Conservation (phyloP, 306 rosid species). For the Dryas alaskensis region DNA sequence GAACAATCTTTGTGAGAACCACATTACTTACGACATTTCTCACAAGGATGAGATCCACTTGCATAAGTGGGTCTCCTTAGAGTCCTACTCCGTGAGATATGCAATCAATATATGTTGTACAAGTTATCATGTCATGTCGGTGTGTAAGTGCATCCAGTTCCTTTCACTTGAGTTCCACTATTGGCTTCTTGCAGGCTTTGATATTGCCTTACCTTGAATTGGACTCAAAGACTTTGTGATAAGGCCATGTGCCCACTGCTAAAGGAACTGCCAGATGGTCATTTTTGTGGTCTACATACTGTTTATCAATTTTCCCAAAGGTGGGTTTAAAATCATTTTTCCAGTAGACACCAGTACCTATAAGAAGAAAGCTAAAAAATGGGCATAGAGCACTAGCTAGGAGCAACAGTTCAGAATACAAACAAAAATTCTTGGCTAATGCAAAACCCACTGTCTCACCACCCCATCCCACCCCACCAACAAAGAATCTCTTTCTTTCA, state of each 20-base stretch:
- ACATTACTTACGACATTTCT: no score
- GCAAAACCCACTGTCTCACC: not conserved
- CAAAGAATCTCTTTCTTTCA: constrained; percentile 5
- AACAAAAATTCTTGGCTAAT: not conserved
- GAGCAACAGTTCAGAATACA: not conserved
- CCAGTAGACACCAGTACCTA: constrained; percentile 4
- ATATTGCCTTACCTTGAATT: constrained; percentile 24
- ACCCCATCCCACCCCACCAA: not conserved
- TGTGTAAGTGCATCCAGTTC: not conserved
- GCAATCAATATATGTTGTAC: not conserved
- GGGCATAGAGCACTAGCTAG: not conserved
- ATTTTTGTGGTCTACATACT: not conserved
- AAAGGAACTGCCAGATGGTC: not conserved
- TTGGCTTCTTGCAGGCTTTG: not conserved
- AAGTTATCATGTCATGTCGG: no score
- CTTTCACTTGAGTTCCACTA: constrained; percentile 6
- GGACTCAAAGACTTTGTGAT: constrained; percentile 28
- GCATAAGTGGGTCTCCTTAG: no score
- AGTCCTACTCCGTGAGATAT: no score
- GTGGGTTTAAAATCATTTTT: not conserved
- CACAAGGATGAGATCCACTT: no score
- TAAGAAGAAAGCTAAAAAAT: not conserved
- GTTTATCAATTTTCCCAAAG: not conserved
- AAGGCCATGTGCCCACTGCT: not conserved
- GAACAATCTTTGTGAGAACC: not conserved